A percentile compares a stretch with the other conserved stretches of the same genome.
Evolutionary conservation across 495 filamentous ascomycete genomes (phyloP).

Genomic region (Cetradonia linearis): DNA sequence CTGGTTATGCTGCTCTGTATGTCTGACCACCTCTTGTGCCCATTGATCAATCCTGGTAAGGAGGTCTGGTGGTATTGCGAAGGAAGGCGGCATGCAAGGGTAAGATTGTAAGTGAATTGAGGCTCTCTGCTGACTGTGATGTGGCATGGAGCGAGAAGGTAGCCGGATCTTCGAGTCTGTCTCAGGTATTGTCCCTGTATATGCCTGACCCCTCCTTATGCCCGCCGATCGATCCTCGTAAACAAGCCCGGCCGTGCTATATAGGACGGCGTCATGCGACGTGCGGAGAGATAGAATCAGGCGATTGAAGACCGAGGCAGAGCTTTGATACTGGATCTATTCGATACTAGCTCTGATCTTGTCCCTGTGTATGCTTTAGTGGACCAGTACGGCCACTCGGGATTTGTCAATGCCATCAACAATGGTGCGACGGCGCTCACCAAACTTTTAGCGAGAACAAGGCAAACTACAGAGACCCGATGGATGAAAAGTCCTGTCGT

Average conservation of each 20-base stretch:
- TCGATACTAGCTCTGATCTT: background rate
- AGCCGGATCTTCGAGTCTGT: background rate
- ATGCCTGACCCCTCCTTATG: background rate
- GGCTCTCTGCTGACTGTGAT: background rate
- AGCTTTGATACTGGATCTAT: background rate
- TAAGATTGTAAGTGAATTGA: background rate
- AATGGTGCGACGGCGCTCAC: no score
- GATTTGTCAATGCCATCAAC: no score
- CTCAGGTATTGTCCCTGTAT: background rate
- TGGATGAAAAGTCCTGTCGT: no score
- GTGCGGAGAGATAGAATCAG: background rate
- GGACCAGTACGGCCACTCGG: no score
- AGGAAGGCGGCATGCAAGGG: background rate
- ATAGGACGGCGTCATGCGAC: background rate
- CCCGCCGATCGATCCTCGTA: background rate
- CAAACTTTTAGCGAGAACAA: no score
- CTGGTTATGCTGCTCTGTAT: background rate
- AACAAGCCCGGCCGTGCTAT: background rate
- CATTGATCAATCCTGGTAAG: background rate
- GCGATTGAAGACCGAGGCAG: background rate
- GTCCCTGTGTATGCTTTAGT: background rate
- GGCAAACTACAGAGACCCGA: no score
- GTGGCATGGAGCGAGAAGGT: background rate
- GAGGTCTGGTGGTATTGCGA: background rate
- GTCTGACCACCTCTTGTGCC: background rate